phyloP scores from a whole-genome alignment of 2,329 filamentous ascomycete genomes.

The Alternaria sp. region DNA sequence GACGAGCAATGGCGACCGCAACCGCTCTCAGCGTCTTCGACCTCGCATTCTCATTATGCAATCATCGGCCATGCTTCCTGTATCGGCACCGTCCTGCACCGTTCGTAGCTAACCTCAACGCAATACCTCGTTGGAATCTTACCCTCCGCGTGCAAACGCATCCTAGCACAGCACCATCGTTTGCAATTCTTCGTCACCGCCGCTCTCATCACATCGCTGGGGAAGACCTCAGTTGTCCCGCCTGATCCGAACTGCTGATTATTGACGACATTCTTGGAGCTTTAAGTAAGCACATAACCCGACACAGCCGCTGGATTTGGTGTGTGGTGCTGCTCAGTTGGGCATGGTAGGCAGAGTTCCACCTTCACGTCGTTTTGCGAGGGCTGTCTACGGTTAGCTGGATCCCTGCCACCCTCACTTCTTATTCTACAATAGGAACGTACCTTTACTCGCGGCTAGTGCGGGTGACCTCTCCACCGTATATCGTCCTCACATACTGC shows the following conservation, averaged over 20 bases:
- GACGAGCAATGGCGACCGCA: slow-evolving; percentile 5
- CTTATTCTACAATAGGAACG: slow-evolving; percentile 1
- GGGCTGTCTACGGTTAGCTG: not conserved
- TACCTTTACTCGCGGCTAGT: slow-evolving; percentile 4
- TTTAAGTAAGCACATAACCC: not conserved
- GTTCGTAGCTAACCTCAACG: not conserved
- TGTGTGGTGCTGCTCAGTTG: not conserved
- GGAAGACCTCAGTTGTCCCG: not conserved
- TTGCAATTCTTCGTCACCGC: slow-evolving; percentile 7
- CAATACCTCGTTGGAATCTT: not conserved
- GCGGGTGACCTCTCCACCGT: not conserved
- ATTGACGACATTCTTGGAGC: not conserved
- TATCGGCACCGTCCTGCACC: not conserved
- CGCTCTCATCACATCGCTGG: not conserved
- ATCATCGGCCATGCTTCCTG: not conserved
- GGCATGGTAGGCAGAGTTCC: not conserved
- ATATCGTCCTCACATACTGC: not conserved
- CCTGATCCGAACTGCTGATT: not conserved
- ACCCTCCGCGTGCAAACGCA: slow-evolving; percentile 1
- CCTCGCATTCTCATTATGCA: not conserved
- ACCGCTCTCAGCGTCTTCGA: not conserved
- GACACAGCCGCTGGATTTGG: not conserved
- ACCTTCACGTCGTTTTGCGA: slow-evolving; percentile 8
- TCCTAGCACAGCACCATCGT: not conserved
- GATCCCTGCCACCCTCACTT: slow-evolving; percentile 9